Percentiles rank a stretch among this genome's conserved stretches.
Conservation (phyloP, 176 grass and related monocot species). For the Poa pratensis region DNA sequence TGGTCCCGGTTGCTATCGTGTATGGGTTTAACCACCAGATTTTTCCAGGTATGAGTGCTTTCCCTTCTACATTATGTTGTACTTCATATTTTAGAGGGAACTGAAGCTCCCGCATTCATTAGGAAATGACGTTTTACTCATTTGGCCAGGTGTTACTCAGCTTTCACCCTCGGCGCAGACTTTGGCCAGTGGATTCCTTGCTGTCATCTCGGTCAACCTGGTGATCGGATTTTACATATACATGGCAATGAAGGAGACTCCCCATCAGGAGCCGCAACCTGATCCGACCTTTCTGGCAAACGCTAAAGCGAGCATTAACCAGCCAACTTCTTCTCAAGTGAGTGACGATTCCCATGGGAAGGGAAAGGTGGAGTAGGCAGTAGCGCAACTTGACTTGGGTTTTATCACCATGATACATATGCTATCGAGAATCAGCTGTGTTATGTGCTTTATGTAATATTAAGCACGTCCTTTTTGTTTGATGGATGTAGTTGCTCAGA, state of each 20-base stretch:
- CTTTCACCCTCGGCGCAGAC: conserved; percentile 74
- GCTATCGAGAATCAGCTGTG: conserved; percentile 10
- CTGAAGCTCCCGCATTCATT: neutral
- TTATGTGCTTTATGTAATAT: neutral
- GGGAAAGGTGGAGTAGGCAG: conserved; percentile 76
- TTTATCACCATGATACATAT: neutral
- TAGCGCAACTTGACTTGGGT: conserved; percentile 9
- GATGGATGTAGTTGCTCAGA: neutral
- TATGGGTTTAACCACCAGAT: conserved; percentile 80
- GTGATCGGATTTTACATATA: conserved; percentile 84
- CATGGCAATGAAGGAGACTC: conserved; percentile 80
- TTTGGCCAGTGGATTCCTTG: conserved; percentile 79
- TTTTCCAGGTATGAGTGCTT: conserved; percentile 70
- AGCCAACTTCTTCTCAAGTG: conserved; percentile 55
- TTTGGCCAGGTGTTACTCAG: conserved; percentile 54
- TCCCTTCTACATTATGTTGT: neutral
- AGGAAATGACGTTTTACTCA: neutral
- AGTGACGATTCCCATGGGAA: conserved; percentile 54
- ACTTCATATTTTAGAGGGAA: neutral
- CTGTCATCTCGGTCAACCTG: conserved; percentile 84
- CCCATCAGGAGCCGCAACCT: conserved; percentile 66
- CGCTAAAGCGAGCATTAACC: conserved; percentile 80
- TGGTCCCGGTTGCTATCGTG: conserved; percentile 68
- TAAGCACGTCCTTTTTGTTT: neutral
- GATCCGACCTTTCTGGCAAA: conserved; percentile 84